Evolutionary conservation across 345 rosid species (phyloP), one percentile per base, ranked within the genome.

Genomic region (Lenwebbia sp.): DNA sequence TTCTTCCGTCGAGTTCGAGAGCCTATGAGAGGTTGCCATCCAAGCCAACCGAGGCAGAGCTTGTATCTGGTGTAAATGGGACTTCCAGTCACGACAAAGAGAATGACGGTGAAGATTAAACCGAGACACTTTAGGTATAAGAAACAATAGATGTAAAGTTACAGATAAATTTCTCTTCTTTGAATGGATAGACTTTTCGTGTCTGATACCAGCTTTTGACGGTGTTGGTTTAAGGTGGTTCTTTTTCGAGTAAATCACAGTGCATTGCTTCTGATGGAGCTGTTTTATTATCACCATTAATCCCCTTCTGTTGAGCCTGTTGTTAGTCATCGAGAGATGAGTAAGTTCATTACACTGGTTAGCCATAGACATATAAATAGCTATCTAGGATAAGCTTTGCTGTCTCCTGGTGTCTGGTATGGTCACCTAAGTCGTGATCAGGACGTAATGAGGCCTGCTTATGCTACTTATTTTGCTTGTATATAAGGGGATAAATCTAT

Each of bases 11-110:
- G 6, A 89, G 90, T 8, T 91, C 94, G 54, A 91, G 92, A 89
- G 89, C 88, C 85, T 96, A 95, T 11, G 92, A 92, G 90, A 94
- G 97, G 90, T 85, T 96, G 86, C 91, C 94, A 84, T 93, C 95
- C 54, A 91, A 90, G 89, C 85, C 90, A 41, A 26, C 86, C 55
- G 99, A 96, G 88, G 90, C 96, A 0, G 99, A 96, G 90, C 96
- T 96, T 84, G 92, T 93, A 87, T 88, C 93, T 4, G 87, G 84
- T 83, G 91, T 54, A 74, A 89, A 93, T 83, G 90, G 93, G 56
- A 89, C 87, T 84, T 57, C 83, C 82, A 65, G 13, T n/a, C 47
- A 50, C 25, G 86, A 50, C 57, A 84, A 44, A 40, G 90, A 89
- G 54, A 87, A 19, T 15, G 86, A 88, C 50, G 89, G 89, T 85